Conservation (phyloP, 331 rosid genomes). For the Malus hybrid region DNA sequence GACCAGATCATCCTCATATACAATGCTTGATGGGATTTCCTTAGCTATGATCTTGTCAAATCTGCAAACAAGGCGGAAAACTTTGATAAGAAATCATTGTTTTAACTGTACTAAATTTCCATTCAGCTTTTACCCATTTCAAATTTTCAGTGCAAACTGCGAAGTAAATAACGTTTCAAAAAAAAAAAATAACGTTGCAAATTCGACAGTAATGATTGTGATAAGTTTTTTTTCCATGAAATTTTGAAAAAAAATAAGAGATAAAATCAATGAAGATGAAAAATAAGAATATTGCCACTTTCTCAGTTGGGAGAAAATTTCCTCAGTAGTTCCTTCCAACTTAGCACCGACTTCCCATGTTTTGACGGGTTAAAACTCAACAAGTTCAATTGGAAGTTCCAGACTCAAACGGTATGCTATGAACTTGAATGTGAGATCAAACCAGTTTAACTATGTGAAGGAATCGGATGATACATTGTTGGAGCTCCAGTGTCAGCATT, state of each 20-base stretch:
- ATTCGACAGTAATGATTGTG: background rate
- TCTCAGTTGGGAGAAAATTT: background rate
- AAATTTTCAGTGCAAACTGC: too few species aligned
- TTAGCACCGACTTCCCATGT: background rate
- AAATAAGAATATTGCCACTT: background rate
- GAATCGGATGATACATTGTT: conserved; percentile 47
- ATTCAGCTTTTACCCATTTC: background rate
- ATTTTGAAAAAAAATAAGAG: background rate
- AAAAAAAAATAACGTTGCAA: too few species aligned
- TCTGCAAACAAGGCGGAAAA: conserved; percentile 26
- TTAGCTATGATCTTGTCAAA: conserved; percentile 87
- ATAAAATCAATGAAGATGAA: background rate
- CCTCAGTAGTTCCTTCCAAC: background rate
- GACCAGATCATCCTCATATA: conserved; percentile 80
- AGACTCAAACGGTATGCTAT: background rate
- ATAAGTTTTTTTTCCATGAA: background rate
- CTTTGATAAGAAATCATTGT: background rate
- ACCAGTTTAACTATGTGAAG: conserved; percentile 21
- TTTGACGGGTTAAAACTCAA: background rate
- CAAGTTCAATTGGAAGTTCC: background rate
- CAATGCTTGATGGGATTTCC: conserved; percentile 85
- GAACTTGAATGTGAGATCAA: conserved; percentile 18
- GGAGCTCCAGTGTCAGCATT: conserved; percentile 69
- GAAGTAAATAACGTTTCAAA: too few species aligned
- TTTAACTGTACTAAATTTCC: background rate